phyloP scores from a whole-genome alignment of 345 rosid species.

The Hypericum perforatum region DNA sequence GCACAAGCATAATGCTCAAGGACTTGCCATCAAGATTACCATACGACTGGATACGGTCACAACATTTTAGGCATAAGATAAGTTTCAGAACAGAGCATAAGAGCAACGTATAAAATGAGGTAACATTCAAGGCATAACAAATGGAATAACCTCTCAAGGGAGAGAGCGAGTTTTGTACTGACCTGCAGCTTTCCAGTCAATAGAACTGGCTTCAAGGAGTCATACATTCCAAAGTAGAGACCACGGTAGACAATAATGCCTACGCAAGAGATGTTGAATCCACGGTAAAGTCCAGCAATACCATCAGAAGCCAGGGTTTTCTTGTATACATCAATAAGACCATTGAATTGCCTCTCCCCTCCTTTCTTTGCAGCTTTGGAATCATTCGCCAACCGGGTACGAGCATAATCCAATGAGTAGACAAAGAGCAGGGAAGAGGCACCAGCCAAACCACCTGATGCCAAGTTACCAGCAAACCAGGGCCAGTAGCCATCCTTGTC shows the following conservation, averaged over 20 bases:
- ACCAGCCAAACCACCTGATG: conserved; percentile 4
- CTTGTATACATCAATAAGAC: conserved; percentile 6
- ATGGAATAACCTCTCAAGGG: not conserved
- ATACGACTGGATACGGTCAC: too few relatives aligned
- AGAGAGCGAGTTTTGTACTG: not conserved
- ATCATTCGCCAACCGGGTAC: conserved; percentile 1
- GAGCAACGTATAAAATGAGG: too few relatives aligned
- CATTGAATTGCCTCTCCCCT: conserved; percentile 6
- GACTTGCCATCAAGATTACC: too few relatives aligned
- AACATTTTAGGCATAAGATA: too few relatives aligned
- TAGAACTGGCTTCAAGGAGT: conserved; percentile 3
- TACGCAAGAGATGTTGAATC: conserved; percentile 3
- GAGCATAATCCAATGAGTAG: conserved; percentile 3
- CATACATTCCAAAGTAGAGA: conserved; percentile 5
- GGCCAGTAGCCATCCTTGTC: conserved; percentile 3
- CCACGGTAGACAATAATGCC: conserved; percentile 5
- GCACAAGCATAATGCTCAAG: too few relatives aligned
- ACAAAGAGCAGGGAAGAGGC: conserved; percentile 5
- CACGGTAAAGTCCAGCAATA: conserved; percentile 6
- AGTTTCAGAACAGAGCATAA: too few relatives aligned
- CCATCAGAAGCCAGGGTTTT: conserved; percentile 4
- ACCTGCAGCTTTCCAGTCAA: conserved; percentile 2
- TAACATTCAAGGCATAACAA: not conserved
- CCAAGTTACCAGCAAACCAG: conserved; percentile 6
- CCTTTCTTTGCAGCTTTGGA: conserved; percentile 6